Evolutionary conservation across 2,329 filamentous ascomycete species (phyloP).

Genomic region (Colletotrichum truncatum): DNA sequence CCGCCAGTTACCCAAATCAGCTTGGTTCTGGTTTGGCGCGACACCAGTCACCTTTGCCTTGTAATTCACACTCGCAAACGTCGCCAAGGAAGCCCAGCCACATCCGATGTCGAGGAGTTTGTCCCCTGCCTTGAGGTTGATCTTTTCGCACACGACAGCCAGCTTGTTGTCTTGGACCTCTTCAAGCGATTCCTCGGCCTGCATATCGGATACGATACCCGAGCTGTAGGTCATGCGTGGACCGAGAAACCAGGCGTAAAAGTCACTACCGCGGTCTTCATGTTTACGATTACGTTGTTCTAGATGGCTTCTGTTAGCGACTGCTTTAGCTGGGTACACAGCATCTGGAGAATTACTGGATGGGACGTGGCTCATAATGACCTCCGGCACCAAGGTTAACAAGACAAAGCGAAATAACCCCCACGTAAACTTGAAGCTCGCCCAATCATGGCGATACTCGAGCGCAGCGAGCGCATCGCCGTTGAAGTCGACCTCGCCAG

Average conservation of each 20-base stretch:
- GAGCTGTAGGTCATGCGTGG: conserved; percentile 94
- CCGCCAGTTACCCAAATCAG: neutral
- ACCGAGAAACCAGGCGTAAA: conserved; percentile 92
- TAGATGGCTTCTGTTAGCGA: no score
- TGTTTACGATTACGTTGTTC: no score
- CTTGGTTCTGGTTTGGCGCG: neutral
- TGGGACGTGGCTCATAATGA: no score
- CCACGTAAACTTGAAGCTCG: conserved; percentile 38
- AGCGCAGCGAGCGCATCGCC: conserved; percentile 82
- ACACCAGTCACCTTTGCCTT: conserved; percentile 41
- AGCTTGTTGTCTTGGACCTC: conserved; percentile 93
- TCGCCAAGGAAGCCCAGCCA: conserved; percentile 90
- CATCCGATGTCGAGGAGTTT: conserved; percentile 86
- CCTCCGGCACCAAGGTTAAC: neutral
- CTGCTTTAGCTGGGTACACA: no score
- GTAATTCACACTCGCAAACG: conserved; percentile 78
- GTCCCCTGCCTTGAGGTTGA: conserved; percentile 78
- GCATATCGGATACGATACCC: conserved; percentile 82
- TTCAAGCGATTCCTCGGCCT: conserved; percentile 82
- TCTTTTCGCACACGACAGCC: conserved; percentile 87
- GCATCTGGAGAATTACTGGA: no score
- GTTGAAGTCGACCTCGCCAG: conserved; percentile 87
- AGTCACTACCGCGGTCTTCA: conserved; percentile 90
- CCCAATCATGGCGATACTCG: conserved; percentile 91
- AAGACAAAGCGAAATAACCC: neutral